Conservation (phyloP, 2,329 filamentous ascomycete species). For the Clarireedia sp. region DNA sequence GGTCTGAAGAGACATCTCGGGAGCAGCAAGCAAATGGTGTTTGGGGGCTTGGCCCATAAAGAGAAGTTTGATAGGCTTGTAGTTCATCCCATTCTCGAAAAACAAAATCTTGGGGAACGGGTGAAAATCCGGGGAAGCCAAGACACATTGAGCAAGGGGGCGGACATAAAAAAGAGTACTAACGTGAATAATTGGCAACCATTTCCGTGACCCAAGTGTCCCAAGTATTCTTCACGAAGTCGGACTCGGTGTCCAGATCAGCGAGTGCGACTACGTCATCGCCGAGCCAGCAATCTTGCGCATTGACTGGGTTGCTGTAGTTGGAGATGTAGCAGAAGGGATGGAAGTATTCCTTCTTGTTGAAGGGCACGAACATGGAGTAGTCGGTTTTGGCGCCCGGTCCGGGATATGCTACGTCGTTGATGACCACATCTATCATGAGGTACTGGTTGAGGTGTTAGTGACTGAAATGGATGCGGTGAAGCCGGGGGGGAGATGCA, state of each 20-base stretch:
- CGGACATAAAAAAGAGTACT: constrained; percentile 31
- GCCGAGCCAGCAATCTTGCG: constrained; percentile 17
- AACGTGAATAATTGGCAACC: constrained; percentile 17
- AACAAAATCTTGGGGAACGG: constrained; percentile 51
- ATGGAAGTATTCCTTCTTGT: constrained; percentile 14
- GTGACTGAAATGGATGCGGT: neutral
- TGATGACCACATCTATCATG: constrained; percentile 42
- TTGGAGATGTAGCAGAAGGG: constrained; percentile 25
- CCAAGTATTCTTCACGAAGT: constrained; percentile 11
- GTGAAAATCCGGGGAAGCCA: constrained; percentile 31
- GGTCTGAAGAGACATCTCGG: too few species aligned
- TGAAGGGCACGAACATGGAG: constrained; percentile 15
- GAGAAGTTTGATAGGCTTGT: neutral
- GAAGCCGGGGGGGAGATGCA: neutral
- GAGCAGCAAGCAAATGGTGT: neutral
- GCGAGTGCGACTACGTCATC: constrained; percentile 36
- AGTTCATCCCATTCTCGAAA: neutral
- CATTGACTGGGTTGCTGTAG: constrained; percentile 29
- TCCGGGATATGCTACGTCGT: constrained; percentile 33
- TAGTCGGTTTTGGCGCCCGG: constrained; percentile 11
- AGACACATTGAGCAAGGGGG: constrained; percentile 35
- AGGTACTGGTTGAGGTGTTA: constrained; percentile 27
- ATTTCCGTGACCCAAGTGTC: constrained; percentile 13
- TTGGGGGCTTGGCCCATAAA: neutral
- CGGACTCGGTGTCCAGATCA: constrained; percentile 33